Base-by-base conservation (phyloP, 345 rosid species). In the Carallia pectinifolia region DNA sequence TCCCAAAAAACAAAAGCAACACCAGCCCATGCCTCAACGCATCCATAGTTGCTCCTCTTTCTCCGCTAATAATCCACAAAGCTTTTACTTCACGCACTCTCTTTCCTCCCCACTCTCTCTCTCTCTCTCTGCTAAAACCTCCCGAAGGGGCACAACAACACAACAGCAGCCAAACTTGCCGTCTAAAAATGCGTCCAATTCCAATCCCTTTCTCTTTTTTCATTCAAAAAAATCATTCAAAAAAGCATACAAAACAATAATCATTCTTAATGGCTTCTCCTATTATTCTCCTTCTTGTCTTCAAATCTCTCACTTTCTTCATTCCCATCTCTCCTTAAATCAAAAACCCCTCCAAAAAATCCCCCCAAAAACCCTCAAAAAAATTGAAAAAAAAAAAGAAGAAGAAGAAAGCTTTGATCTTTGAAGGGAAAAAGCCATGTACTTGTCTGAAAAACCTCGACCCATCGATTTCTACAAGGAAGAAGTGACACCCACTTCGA, bases 401-500 rank as follows among this genome's bases (percentile, higher is more conserved):
- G 13, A 15, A 44, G 29, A 27, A 56, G 60, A 27, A 56, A 27
- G 33, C 31, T 56, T 27, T 27, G 33, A 56, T 12, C 60, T 56
- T 56, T 56, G 60, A 56, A 34, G 34, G n/a, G 23, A 23, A 34
- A 36, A n/a, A 36, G 37, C 15, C 66, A 95, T 92, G 99, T 96
- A 90, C 77, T 64, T 88, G 53, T 85, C 99, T 47, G 98, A 92
- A 67, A 92, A 92, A 80, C 87, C 97, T 18, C 89, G 85, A 34
- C 82, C 97, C 1, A 79, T 79, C 47, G 88, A 83, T 78, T 88
- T 90, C 83, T 91, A 90, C 89, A 86, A 89, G 77, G 90, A 90
- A 71, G 95, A 88, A 36, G 81, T 53, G 53, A 16, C 70, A 33
- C 67, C 72, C 74, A 52, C 74, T 47, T 62, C 82, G 31, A 83